phyloP scores from a whole-genome alignment of 768 basidiomycete genomes.

The Lyophyllum semitale region DNA sequence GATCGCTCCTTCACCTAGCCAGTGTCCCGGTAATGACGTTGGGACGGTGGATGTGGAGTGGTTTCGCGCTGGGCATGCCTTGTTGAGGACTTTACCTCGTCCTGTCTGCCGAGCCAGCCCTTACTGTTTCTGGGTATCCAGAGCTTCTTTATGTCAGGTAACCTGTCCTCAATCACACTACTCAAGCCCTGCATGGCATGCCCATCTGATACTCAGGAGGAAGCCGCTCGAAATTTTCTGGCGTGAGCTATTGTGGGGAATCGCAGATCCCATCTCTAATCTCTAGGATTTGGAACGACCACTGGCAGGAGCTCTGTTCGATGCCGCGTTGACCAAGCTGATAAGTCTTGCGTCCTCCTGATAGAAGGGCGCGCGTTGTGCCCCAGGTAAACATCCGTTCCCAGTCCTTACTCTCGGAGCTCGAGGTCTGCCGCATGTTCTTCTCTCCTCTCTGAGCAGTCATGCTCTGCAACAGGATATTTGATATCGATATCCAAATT shows the following conservation, averaged over 20 bases:
- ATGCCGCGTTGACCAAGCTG: not conserved
- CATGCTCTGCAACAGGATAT: no score
- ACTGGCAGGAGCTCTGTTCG: not conserved
- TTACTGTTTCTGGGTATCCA: no score
- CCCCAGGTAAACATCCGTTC: no score
- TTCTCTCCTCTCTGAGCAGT: no score
- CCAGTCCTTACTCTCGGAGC: not conserved
- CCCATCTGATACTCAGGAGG: not conserved
- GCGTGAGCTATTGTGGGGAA: not conserved
- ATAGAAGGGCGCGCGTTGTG: not conserved
- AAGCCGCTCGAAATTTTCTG: not conserved
- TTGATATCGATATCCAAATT: slow-evolving; percentile 6
- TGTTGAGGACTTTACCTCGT: no score
- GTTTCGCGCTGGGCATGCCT: not conserved
- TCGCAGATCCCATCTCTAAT: not conserved
- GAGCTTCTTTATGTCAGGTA: not conserved
- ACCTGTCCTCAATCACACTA: not conserved
- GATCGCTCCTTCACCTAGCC: not conserved
- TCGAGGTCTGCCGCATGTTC: no score
- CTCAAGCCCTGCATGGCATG: not conserved
- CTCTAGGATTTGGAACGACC: not conserved
- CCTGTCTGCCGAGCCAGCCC: no score
- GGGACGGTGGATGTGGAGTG: no score
- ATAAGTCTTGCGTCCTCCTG: not conserved
- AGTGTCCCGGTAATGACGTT: not conserved